These are phyloP conservation scores for Arthrobotrys pseudoclavata DNA, from an alignment of 2,329 filamentous ascomycete genomes.

Conservation along the genomic window DNA sequence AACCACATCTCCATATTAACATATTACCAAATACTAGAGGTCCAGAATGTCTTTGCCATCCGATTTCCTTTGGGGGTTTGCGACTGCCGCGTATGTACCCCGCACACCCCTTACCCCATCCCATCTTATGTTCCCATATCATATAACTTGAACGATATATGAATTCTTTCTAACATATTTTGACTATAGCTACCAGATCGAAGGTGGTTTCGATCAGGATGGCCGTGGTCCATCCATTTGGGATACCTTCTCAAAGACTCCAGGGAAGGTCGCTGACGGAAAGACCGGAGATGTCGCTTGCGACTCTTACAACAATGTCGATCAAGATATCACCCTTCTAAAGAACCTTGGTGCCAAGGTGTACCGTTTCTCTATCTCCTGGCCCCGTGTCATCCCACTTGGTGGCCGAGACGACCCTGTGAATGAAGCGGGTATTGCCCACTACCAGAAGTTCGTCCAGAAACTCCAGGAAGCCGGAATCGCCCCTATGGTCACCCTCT, in stretches of 20 bases:
- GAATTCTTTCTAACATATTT: constrained; percentile 28
- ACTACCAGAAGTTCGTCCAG: constrained; percentile 84
- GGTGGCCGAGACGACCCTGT: constrained; percentile 85
- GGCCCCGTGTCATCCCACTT: constrained; percentile 86
- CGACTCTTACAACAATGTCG: constrained; percentile 85
- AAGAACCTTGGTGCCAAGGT: constrained; percentile 79
- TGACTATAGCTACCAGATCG: constrained; percentile 81
- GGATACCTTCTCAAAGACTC: constrained; percentile 86
- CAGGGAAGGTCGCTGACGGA: constrained; percentile 85
- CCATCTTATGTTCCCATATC: not conserved
- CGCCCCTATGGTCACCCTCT: constrained; percentile 83
- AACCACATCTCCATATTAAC: constrained; percentile 34
- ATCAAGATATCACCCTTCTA: constrained; percentile 81
- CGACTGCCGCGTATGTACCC: constrained; percentile 77
- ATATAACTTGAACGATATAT: not conserved
- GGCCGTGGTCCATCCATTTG: constrained; percentile 87
- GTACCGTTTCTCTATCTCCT: constrained; percentile 88
- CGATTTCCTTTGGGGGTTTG: constrained; percentile 84
- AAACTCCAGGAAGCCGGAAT: constrained; percentile 82
- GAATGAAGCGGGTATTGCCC: constrained; percentile 81
- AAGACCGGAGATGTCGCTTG: constrained; percentile 82
- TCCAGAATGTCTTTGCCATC: constrained; percentile 70
- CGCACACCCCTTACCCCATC: constrained; percentile 13
- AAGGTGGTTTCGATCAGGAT: constrained; percentile 80
- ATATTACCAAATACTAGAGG: constrained; percentile 31